Conservation (phyloP, 2,329 filamentous ascomycete genomes). For the Xylaria sp. region DNA sequence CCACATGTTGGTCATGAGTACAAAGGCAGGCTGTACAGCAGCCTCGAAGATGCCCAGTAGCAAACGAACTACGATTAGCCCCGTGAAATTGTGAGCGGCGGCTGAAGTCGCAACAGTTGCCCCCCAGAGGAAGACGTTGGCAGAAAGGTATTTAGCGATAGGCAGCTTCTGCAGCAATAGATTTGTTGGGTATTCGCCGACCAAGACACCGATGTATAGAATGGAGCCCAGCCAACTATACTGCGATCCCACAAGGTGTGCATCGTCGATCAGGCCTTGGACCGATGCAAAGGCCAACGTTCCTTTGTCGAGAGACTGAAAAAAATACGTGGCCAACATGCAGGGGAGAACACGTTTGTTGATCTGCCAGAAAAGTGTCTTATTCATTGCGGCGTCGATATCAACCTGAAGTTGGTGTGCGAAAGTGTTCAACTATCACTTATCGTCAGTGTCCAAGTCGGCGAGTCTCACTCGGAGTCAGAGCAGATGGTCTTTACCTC, state of each 20-base stretch:
- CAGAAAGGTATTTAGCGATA: constrained; percentile 45
- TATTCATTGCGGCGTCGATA: constrained; percentile 58
- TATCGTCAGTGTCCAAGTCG: too few species aligned
- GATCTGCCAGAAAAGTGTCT: constrained; percentile 53
- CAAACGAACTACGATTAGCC: constrained; percentile 46
- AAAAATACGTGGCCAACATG: constrained; percentile 57
- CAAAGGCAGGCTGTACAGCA: constrained; percentile 51
- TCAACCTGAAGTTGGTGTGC: constrained; percentile 31
- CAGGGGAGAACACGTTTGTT: constrained; percentile 55
- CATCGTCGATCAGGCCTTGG: constrained; percentile 36
- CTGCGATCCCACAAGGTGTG: constrained; percentile 45
- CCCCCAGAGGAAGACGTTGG: constrained; percentile 52
- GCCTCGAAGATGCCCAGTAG: constrained; percentile 53
- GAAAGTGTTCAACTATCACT: too few species aligned
- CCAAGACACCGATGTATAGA: constrained; percentile 49
- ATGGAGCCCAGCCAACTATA: constrained; percentile 47
- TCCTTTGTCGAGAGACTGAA: constrained; percentile 44
- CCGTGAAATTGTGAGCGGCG: constrained; percentile 44
- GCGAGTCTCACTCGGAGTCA: too few species aligned
- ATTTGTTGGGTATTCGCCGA: constrained; percentile 44
- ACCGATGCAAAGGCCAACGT: constrained; percentile 38
- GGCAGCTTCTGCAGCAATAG: constrained; percentile 44
- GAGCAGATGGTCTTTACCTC: too few species aligned
- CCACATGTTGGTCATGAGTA: constrained; percentile 50
- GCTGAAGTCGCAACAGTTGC: constrained; percentile 44